Conservation (phyloP, 2,329 filamentous ascomycete genomes). For the Verticillium dahliae region DNA sequence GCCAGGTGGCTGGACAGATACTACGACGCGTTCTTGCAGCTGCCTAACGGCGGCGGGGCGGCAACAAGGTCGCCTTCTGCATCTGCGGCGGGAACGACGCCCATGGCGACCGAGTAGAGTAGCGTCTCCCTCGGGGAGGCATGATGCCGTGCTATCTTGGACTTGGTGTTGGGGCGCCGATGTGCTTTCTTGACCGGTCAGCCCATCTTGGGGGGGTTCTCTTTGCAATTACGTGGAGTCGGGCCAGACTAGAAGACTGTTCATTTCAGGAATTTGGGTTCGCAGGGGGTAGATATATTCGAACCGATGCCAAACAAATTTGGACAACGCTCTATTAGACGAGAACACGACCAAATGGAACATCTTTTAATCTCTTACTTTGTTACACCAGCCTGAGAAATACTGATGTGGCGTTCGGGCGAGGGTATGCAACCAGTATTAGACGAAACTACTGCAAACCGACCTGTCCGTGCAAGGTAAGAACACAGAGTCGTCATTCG, state of each 20-base stretch:
- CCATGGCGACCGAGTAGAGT: not conserved
- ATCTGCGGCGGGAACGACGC: not conserved
- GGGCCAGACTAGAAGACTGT: not conserved
- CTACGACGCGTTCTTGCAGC: constrained; percentile 46
- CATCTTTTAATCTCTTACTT: too few relatives aligned
- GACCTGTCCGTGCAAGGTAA: too few relatives aligned
- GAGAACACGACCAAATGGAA: too few relatives aligned
- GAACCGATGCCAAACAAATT: not conserved
- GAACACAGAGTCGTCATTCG: too few relatives aligned
- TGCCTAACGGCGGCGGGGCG: constrained; percentile 24
- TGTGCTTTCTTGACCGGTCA: not conserved
- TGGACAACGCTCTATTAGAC: not conserved
- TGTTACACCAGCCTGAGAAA: too few relatives aligned
- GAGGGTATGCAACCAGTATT: too few relatives aligned
- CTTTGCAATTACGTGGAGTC: not conserved
- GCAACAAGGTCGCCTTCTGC: not conserved
- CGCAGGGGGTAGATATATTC: not conserved
- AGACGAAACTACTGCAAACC: too few relatives aligned
- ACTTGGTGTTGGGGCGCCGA: not conserved
- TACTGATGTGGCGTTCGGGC: too few relatives aligned
- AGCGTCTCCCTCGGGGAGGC: too few relatives aligned
- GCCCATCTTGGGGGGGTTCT: not conserved
- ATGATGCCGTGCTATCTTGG: not conserved
- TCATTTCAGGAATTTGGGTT: not conserved
- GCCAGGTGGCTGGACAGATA: constrained; percentile 49